Evolutionary conservation across 169 alveolate genomes (phyloP).

Genomic region (Eimeria acervulina): DNA sequence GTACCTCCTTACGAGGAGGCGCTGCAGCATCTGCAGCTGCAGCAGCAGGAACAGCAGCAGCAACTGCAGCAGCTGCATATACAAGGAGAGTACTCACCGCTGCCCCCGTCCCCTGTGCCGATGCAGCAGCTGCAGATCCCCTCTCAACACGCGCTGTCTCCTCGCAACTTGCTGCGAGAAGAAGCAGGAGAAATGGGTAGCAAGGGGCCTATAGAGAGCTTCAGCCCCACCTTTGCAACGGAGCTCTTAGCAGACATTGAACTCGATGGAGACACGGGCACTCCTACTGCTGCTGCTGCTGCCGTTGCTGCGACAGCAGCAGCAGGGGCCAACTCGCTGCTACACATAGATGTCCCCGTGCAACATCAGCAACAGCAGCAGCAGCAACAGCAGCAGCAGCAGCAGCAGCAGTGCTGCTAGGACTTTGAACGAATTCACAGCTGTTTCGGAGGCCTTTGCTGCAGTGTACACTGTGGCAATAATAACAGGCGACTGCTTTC

Average conservation of each 20-base stretch:
- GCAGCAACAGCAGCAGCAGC: no score
- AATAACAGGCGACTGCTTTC: background rate
- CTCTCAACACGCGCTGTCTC: conserved; percentile 19
- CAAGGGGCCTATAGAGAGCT: conserved; percentile 58
- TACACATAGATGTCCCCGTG: conserved; percentile 53
- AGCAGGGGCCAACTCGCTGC: background rate
- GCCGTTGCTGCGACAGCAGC: background rate
- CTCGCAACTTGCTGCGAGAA: conserved; percentile 25
- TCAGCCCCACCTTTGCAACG: conserved; percentile 65
- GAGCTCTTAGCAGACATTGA: conserved; percentile 58
- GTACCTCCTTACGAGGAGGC: background rate
- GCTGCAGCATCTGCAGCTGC: background rate
- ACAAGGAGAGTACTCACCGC: background rate
- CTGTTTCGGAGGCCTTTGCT: background rate
- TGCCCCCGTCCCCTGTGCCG: background rate
- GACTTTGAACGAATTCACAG: background rate
- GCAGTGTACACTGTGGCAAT: background rate
- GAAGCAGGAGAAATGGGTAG: conserved; percentile 50
- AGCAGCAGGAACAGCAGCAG: conserved; percentile 9
- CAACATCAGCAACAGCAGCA: conserved; percentile 8
- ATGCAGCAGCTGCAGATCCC: conserved; percentile 68
- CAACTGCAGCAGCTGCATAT: background rate
- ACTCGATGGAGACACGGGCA: conserved; percentile 35
- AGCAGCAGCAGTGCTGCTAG: background rate
- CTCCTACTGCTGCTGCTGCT: conserved; percentile 42